A percentile compares a stretch with the other conserved stretches of the same genome.
These are phyloP conservation scores for Candida ipomoeae DNA, from an alignment of 805 yeast species.

Conservation along the genomic window DNA sequence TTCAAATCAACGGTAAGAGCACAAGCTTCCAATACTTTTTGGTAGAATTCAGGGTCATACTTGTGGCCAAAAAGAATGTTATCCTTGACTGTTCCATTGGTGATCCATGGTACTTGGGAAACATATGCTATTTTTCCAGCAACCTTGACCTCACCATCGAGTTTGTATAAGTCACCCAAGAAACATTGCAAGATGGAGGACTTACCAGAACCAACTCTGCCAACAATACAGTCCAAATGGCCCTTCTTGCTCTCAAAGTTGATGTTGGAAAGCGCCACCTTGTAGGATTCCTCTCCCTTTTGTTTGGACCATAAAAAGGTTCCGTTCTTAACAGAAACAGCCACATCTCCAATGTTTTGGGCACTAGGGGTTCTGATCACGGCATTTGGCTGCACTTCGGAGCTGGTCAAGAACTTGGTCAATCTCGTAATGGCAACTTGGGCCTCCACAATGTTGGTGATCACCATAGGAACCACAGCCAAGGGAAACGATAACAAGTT, in stretches of 20 bases:
- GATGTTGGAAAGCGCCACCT: constrained; percentile 61
- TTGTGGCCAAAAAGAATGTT: constrained; percentile 88
- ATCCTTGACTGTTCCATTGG: constrained; percentile 90
- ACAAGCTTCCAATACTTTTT: constrained; percentile 80
- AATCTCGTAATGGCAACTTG: constrained; percentile 78
- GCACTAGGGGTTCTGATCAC: constrained; percentile 51
- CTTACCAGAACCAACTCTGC: constrained; percentile 88
- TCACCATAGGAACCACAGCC: constrained; percentile 86
- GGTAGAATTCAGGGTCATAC: constrained; percentile 77
- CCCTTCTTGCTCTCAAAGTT: constrained; percentile 67
- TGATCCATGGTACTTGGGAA: constrained; percentile 94
- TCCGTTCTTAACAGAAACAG: constrained; percentile 59
- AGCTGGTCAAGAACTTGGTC: constrained; percentile 62
- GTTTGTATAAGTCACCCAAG: constrained; percentile 76
- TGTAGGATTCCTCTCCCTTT: constrained; percentile 52
- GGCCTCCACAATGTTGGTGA: constrained; percentile 83
- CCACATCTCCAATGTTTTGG: constrained; percentile 57
- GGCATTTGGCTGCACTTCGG: constrained; percentile 81
- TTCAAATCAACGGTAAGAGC: constrained; percentile 76
- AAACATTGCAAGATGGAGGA: constrained; percentile 76
- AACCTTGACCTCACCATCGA: constrained; percentile 65
- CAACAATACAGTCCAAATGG: constrained; percentile 79
- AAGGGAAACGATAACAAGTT: constrained; percentile 88
- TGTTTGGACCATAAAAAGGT: constrained; percentile 77
- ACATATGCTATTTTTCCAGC: constrained; percentile 85